Percentiles rank a stretch among this genome's conserved stretches.
Evolutionary conservation across 176 grass and related monocot species (phyloP).

Genomic region (Calamus simplicifolius): DNA sequence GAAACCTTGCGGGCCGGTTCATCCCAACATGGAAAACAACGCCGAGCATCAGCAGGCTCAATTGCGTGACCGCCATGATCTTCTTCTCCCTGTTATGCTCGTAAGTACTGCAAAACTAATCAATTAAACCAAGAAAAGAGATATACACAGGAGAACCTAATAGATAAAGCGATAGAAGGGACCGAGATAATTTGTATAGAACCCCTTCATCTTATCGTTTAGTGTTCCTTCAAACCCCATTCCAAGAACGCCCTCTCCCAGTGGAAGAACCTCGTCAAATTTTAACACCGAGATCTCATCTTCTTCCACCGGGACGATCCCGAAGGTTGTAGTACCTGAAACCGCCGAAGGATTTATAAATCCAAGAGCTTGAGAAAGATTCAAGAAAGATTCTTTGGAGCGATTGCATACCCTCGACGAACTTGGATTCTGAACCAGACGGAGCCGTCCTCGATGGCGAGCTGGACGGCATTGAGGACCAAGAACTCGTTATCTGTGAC

Average conservation of each 20-base stretch:
- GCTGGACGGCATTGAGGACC: slow-evolving; percentile 79
- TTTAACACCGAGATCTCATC: slow-evolving; percentile 74
- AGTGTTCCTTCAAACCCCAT: slow-evolving; percentile 69
- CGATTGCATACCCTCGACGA: slow-evolving; percentile 36
- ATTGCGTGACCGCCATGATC: slow-evolving; percentile 92
- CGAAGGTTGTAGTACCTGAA: slow-evolving; percentile 42
- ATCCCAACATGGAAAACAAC: slow-evolving; percentile 94
- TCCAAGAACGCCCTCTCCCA: slow-evolving; percentile 39
- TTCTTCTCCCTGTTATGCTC: slow-evolving; percentile 79
- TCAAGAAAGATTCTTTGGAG: not conserved
- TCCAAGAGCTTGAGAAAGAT: not conserved
- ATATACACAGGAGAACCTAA: not conserved
- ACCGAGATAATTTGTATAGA: slow-evolving; percentile 62
- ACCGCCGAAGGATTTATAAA: slow-evolving; percentile 7
- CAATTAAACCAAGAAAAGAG: not conserved
- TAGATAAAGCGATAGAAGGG: too few relatives aligned
- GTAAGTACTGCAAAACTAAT: slow-evolving; percentile 40
- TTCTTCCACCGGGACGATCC: slow-evolving; percentile 50
- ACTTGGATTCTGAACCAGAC: slow-evolving; percentile 34
- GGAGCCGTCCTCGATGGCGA: slow-evolving; percentile 28
- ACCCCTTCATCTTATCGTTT: slow-evolving; percentile 92
- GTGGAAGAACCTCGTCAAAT: slow-evolving; percentile 62
- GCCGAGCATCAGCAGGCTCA: slow-evolving; percentile 64
- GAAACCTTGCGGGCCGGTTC: slow-evolving; percentile 82
- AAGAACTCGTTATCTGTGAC: slow-evolving; percentile 46